Conservation (phyloP, 2,329 filamentous ascomycete genomes). For the Zasmidium cellare region DNA sequence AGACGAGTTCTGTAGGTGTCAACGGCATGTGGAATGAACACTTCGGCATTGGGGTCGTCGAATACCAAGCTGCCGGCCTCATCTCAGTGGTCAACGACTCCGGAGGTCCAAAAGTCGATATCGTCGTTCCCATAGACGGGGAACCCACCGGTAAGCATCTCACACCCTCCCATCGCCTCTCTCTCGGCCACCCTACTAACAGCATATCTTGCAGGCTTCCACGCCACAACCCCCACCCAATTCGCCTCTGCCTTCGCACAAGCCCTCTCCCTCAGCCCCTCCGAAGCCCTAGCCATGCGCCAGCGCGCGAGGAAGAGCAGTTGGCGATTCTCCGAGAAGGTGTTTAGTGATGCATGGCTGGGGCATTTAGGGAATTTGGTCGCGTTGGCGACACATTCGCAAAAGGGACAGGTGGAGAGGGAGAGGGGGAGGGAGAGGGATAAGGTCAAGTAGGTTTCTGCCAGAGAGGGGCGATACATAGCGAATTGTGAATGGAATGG, state of each 20-base stretch:
- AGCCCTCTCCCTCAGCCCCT: conserved; percentile 65
- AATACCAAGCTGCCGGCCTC: conserved; percentile 93
- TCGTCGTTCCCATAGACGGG: conserved; percentile 79
- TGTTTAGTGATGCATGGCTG: conserved; percentile 79
- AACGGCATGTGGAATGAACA: conserved; percentile 99
- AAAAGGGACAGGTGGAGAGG: too few relatives aligned
- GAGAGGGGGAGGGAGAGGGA: conserved; percentile 1
- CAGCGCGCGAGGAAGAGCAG: conserved; percentile 74
- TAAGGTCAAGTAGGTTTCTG: conserved; percentile 7
- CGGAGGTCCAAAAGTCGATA: conserved; percentile 90
- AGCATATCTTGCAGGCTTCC: conserved; percentile 64
- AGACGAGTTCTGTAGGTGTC: conserved; percentile 77
- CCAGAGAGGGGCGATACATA: too few relatives aligned
- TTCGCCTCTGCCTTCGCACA: conserved; percentile 80
- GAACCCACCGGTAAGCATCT: conserved; percentile 67
- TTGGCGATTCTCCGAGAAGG: conserved; percentile 81
- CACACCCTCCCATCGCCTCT: neutral
- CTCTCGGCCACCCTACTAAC: conserved; percentile 11
- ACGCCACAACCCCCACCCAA: conserved; percentile 73
- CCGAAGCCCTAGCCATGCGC: conserved; percentile 72
- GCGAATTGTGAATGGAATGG: too few relatives aligned
- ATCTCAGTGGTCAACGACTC: conserved; percentile 92
- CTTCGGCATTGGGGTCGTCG: conserved; percentile 96
- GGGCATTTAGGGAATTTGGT: conserved; percentile 73
- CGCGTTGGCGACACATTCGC: too few relatives aligned